Evolutionary conservation across 345 rosid genomes (phyloP).

Genomic region (Hevea brasiliensis): DNA sequence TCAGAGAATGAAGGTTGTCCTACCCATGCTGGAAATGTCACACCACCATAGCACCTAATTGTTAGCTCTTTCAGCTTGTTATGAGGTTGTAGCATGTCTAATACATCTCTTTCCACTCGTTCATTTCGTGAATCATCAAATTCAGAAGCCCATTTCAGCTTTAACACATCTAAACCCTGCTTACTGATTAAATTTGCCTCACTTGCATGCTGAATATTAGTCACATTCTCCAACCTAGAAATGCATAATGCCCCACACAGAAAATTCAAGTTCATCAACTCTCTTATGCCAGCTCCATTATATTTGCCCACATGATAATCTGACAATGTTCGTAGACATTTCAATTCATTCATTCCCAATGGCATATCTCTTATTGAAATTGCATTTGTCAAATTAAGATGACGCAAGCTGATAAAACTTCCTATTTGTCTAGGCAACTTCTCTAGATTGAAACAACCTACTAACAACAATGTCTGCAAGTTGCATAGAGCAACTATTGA

Average conservation of each 20-base stretch:
- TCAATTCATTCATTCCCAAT: slow-evolving; percentile 29
- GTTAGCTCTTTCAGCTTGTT: slow-evolving; percentile 2
- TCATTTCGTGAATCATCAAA: not conserved
- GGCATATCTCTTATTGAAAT: slow-evolving; percentile 37
- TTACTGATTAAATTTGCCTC: slow-evolving; percentile 11
- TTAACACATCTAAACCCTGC: not conserved
- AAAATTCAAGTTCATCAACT: slow-evolving; percentile 29
- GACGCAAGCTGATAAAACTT: slow-evolving; percentile 33
- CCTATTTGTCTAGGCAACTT: slow-evolving; percentile 35
- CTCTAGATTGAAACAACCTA: slow-evolving; percentile 17
- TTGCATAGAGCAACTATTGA: not conserved
- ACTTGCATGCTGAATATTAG: not conserved
- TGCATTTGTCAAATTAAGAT: slow-evolving; percentile 27
- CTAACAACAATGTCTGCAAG: slow-evolving; percentile 32
- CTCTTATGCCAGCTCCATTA: slow-evolving; percentile 29
- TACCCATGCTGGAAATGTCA: slow-evolving; percentile 31
- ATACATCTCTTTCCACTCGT: not conserved
- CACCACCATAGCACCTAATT: slow-evolving; percentile 36
- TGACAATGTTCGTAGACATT: slow-evolving; percentile 31
- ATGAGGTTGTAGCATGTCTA: slow-evolving; percentile 20
- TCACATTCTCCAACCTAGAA: slow-evolving; percentile 5
- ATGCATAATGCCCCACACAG: slow-evolving; percentile 37
- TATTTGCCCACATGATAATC: slow-evolving; percentile 28
- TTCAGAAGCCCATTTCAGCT: slow-evolving; percentile 10
- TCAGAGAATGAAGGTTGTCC: slow-evolving; percentile 29